Evolutionary conservation across 768 basidiomycete species (phyloP), one percentile per base, ranked within the genome.

Genomic region (Boletus sp.): DNA sequence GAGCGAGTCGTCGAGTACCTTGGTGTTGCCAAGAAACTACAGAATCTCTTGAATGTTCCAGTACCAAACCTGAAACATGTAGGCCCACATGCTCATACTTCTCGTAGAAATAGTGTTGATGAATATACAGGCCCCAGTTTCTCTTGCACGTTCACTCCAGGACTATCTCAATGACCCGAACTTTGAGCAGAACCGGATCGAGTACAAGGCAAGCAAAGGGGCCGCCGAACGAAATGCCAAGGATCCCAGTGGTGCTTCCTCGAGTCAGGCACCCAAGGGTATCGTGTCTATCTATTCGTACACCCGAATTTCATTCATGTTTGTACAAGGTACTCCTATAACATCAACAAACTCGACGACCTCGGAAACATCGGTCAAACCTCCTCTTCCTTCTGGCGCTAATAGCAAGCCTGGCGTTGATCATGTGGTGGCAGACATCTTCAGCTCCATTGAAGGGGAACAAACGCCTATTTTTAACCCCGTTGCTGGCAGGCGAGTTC

Each of bases 81-180:
- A 61, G 50, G 83, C 75, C 4, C 15, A 49, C 10, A 42, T 17
- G 42, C 2, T 30, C 42, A 13, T 37, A 17, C 52, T 38, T 4
- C n/a, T 39, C 23, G 23, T 17, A 35, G 48, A 35, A 50, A 29
- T 27, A 14, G 29, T 53, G 7, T n/a, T 60, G 1, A 56, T 25
- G 21, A n/a, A 34, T 27, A 42, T 10, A 17, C 51, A 95, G 93
- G 94, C 97, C 0, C 97, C 97, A 6, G 88, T 97, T 11, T 94
- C 92, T 0, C 78, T 99, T n/a, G 96, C 90, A 7, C 86, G 87
- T 34, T 85, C 97, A 19, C 79, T 99, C 30, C 90, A 98, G 68
- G 96, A 98, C 65, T 99, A 98, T 68, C 79, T 99, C 47, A 86
- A 92, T 53, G 97, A 99, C 71, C 90, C 95, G 23, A 93, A 93